Evolutionary conservation across 2,329 filamentous ascomycete genomes (phyloP), one percentile per base, ranked within the genome.

Genomic region (Pseudogymnoascus sp.): DNA sequence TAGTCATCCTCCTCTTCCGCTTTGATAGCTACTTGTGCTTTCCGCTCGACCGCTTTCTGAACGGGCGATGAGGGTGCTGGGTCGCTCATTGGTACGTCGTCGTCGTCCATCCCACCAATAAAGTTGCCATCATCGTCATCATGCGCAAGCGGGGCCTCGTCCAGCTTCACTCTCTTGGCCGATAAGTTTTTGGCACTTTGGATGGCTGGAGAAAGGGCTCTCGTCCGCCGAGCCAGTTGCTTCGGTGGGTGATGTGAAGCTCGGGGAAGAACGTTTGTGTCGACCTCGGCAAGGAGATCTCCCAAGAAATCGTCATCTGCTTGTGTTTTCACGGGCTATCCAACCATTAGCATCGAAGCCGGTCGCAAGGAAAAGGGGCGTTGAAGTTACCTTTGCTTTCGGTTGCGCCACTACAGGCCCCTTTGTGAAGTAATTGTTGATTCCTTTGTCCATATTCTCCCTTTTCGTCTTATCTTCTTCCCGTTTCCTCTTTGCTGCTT

Each of bases 381-480:
- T 11, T 38, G 6, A 8, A n/a, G 35, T 62, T 74, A 92, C 91
- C 82, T 96, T 97, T 16, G 88, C 81, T 72, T 97, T 97, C 12
- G 87, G 79, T 62, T 86, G 86, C 58, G 81, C 74, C 66, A 82
- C 81, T 63, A 79, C 78, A 35, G 84, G 82, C 60, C 90, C 91
- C 68, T 88, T 89, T 67, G 84, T 93, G 73, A 99, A 97, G 76
- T 95, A 99, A 70, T 95, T 93, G 75, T 88, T 92, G 72, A 99
- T 97, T 68, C 92, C 89, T 70, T 89, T 89, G 74, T 95, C 92
- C 67, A 92, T 90, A 73, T 90, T 92, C 68, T 96, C 90, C 70
- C 88, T 85, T 72, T 90, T 89, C 62, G 91, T 86, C 65, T 89
- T 86, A 62, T 96, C 92, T 67, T 96, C 90, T 69, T 96, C 90